phyloP scores from a whole-genome alignment of 768 basidiomycete genomes.

The Strobilomyces dryophilus region DNA sequence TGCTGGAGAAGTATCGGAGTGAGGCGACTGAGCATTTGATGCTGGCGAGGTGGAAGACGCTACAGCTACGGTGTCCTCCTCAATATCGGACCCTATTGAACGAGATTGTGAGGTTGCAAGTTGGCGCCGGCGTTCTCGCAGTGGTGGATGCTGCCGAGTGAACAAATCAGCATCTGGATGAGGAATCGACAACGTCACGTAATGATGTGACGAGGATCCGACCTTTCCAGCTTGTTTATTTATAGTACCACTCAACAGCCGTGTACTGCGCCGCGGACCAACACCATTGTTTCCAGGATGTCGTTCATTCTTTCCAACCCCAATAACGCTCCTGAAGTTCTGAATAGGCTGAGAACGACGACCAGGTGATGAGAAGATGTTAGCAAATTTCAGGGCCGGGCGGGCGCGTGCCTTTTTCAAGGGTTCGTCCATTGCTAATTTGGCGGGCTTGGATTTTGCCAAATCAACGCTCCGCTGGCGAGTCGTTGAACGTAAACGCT shows the following conservation, averaged over 20 bases:
- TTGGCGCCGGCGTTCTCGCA: constrained; percentile 59
- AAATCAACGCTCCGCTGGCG: constrained; percentile 48
- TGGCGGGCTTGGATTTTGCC: constrained; percentile 55
- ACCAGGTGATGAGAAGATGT: constrained; percentile 83
- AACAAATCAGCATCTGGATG: constrained; percentile 11
- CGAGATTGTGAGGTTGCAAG: constrained; percentile 51
- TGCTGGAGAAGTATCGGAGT: constrained; percentile 60
- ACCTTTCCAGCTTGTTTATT: constrained; percentile 60
- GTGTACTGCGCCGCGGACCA: constrained; percentile 67
- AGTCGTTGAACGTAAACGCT: constrained; percentile 65
- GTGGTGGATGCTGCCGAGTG: constrained; percentile 30
- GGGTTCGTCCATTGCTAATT: constrained; percentile 62
- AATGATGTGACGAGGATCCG: constrained; percentile 9
- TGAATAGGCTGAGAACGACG: constrained; percentile 72
- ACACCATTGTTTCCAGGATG: constrained; percentile 39
- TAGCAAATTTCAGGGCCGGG: constrained; percentile 84
- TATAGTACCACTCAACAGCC: constrained; percentile 56
- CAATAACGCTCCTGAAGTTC: constrained; percentile 54
- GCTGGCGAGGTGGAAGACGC: constrained; percentile 61
- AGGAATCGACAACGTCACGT: neutral
- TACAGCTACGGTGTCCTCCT: constrained; percentile 52
- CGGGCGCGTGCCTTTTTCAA: constrained; percentile 89
- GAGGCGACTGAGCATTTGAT: constrained; percentile 54
- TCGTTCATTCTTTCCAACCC: constrained; percentile 49
- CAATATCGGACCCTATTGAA: constrained; percentile 67